phyloP scores from a whole-genome alignment of 208 protist genomes.

The Acanthamoeba triangularis region DNA sequence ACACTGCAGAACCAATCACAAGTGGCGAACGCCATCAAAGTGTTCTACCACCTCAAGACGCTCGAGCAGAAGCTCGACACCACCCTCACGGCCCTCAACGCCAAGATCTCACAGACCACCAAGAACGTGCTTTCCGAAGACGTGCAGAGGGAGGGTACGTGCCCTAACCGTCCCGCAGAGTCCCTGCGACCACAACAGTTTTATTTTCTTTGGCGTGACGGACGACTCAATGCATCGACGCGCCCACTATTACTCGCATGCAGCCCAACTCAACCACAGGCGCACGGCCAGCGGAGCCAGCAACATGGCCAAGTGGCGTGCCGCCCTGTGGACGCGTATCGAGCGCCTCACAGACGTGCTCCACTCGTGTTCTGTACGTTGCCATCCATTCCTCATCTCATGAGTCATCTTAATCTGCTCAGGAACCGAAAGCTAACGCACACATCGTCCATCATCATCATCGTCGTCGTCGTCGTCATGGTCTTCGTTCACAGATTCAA shows the following conservation, averaged over 20 bases:
- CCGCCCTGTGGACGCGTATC: conserved; percentile 42
- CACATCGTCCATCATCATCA: too few species aligned
- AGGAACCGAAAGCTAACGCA: too few species aligned
- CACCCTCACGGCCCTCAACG: conserved; percentile 6
- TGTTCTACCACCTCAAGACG: conserved; percentile 82
- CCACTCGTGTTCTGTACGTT: conserved; percentile 75
- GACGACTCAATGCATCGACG: too few species aligned
- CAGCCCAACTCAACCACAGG: conserved; percentile 47
- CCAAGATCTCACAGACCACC: conserved; percentile 66
- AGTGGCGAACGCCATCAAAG: conserved; percentile 78
- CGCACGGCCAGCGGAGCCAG: conserved; percentile 15
- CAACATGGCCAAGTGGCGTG: conserved; percentile 48
- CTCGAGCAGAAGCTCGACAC: conserved; percentile 67
- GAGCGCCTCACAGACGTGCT: conserved; percentile 74
- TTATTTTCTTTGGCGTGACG: too few species aligned
- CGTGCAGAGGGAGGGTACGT: conserved; percentile 34
- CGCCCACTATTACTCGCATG: too few species aligned
- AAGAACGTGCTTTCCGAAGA: conserved; percentile 66
- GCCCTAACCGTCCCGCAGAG: too few species aligned
- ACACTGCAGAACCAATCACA: conserved; percentile 84
- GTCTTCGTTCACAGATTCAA: conserved; percentile 59
- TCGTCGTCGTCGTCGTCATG: neutral
- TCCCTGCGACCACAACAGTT: too few species aligned
- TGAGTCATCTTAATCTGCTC: neutral
- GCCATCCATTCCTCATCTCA: neutral